phyloP scores from a whole-genome alignment of 306 rosid genomes.

The Rubus idaeus region DNA sequence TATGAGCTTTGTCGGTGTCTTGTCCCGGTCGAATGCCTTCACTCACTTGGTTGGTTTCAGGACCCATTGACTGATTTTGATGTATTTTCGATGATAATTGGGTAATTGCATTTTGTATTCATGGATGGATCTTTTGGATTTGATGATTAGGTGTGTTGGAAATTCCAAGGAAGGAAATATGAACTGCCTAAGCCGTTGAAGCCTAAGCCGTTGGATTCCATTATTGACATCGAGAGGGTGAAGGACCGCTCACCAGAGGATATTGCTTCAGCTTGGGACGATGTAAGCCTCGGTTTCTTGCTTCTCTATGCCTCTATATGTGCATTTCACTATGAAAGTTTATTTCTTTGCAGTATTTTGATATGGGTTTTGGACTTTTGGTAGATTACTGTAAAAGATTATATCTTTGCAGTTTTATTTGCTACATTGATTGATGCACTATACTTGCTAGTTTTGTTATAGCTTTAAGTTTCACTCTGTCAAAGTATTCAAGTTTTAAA shows the following conservation, averaged over 20 bases:
- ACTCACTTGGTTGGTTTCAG: no score
- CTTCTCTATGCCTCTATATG: neutral
- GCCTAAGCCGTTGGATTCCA: conserved; percentile 74
- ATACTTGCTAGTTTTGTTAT: neutral
- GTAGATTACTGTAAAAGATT: neutral
- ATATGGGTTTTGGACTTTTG: conserved; percentile 8
- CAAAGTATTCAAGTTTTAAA: neutral
- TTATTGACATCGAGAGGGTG: conserved; percentile 64
- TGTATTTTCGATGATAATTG: no score
- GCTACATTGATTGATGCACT: neutral
- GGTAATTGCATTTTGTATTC: no score
- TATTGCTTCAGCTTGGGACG: conserved; percentile 81
- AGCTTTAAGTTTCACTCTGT: neutral
- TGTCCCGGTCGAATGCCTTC: no score
- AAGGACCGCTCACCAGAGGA: conserved; percentile 73
- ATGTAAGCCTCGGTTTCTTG: conserved; percentile 50
- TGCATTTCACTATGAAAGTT: neutral
- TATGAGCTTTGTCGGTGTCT: no score
- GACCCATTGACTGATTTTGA: no score
- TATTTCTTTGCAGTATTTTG: neutral
- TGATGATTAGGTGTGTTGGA: no score
- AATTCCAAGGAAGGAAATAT: no score
- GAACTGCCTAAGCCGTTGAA: no score
- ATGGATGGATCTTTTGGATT: no score
- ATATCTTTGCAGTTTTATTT: neutral